These are phyloP conservation scores for Lizonia empirigonia DNA, from an alignment of 2,329 filamentous ascomycete genomes.

Conservation along the genomic window DNA sequence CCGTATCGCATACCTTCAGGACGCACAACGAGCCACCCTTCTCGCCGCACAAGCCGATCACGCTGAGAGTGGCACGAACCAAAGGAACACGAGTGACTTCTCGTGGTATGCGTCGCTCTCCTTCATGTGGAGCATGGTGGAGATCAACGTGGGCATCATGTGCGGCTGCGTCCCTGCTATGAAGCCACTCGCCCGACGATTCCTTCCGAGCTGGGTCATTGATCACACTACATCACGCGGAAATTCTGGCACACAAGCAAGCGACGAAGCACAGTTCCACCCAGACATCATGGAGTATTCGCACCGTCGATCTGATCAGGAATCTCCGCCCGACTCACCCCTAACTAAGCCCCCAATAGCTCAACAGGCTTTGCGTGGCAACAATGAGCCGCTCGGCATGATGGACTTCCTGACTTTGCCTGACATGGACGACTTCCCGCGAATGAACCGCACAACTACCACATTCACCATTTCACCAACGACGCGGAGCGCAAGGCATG, in stretches of 20 bases:
- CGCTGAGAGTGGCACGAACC: constrained; percentile 32
- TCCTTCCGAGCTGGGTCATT: constrained; percentile 62
- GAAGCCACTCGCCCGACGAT: constrained; percentile 77
- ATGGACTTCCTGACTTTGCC: constrained; percentile 61
- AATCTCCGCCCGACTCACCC: constrained; percentile 32
- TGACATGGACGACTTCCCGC: constrained; percentile 47
- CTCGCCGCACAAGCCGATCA: constrained; percentile 46
- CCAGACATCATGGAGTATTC: constrained; percentile 31
- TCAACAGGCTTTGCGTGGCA: constrained; percentile 23
- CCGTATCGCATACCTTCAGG: constrained; percentile 86
- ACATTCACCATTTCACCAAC: constrained; percentile 33
- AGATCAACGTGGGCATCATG: constrained; percentile 88
- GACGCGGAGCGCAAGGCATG: constrained; percentile 28
- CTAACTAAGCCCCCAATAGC: constrained; percentile 28
- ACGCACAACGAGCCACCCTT: constrained; percentile 61
- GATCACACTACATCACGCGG: constrained; percentile 49
- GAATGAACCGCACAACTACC: constrained; percentile 47
- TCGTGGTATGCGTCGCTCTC: constrained; percentile 78
- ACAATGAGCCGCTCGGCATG: constrained; percentile 50
- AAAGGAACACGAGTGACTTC: constrained; percentile 57
- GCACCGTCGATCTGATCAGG: constrained; percentile 25
- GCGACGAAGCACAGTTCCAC: constrained; percentile 36
- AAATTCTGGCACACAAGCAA: constrained; percentile 33
- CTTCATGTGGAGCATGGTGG: constrained; percentile 92
- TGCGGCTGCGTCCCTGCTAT: constrained; percentile 91